Conservation (phyloP, 1,139 yeast species). For the Komagataea norvegica region DNA sequence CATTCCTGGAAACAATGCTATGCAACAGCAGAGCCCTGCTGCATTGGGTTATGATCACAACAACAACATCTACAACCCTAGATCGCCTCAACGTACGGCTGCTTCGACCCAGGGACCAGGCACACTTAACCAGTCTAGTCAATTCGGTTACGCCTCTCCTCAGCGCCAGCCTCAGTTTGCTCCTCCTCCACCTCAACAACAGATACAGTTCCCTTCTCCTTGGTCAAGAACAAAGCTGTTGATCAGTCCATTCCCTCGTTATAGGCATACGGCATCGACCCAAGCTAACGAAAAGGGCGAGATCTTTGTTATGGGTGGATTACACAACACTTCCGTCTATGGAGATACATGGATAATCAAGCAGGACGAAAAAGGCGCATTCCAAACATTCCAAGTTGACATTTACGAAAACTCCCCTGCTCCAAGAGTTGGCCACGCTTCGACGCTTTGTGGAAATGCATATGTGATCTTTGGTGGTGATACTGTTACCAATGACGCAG, state of each 20-base stretch:
- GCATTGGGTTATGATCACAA: conserved; percentile 22
- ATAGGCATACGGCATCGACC: conserved; percentile 84
- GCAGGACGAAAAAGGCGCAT: conserved; percentile 36
- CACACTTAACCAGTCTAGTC: background rate
- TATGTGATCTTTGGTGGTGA: conserved; percentile 96
- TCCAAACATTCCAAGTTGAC: conserved; percentile 47
- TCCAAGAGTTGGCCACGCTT: conserved; percentile 95
- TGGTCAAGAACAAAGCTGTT: conserved; percentile 72
- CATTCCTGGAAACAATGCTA: background rate
- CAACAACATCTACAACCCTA: conserved; percentile 21
- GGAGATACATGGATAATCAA: conserved; percentile 88
- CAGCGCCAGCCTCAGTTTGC: conserved; percentile 12
- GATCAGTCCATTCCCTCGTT: conserved; percentile 89
- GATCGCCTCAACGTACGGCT: conserved; percentile 20
- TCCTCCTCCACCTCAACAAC: background rate
- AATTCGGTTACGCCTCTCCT: conserved; percentile 8
- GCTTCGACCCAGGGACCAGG: background rate
- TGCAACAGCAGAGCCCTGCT: conserved; percentile 8
- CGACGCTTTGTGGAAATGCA: conserved; percentile 91
- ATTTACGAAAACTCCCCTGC: conserved; percentile 74
- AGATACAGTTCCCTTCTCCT: no score
- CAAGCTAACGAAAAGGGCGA: conserved; percentile 77
- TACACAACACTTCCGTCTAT: conserved; percentile 86
- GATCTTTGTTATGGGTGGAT: conserved; percentile 88
- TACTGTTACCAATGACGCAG: conserved; percentile 72